Conservation (phyloP, 2,329 filamentous ascomycete genomes). For the Clonostachys solani region DNA sequence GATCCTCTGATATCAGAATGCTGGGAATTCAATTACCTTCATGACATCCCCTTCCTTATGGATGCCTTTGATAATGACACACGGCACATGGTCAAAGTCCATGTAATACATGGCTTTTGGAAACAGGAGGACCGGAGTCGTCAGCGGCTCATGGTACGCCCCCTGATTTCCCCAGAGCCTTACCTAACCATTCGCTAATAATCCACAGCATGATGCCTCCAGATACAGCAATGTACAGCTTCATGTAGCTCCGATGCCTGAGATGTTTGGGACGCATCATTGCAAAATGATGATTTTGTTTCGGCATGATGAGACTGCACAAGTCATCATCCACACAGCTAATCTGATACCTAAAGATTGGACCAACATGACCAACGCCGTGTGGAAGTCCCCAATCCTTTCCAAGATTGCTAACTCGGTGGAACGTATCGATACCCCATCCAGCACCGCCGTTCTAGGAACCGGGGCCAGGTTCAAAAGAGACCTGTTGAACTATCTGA, state of each 20-base stretch:
- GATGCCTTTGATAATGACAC: constrained; percentile 47
- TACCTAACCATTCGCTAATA: not conserved
- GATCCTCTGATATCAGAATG: constrained; percentile 69
- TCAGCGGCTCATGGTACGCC: constrained; percentile 47
- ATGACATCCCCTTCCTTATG: constrained; percentile 55
- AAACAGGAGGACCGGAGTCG: constrained; percentile 62
- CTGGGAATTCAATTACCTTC: constrained; percentile 68
- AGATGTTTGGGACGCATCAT: constrained; percentile 82
- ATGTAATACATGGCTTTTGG: constrained; percentile 60
- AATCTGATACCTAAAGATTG: constrained; percentile 90
- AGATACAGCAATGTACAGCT: constrained; percentile 65
- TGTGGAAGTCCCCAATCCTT: constrained; percentile 73
- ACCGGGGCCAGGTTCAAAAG: constrained; percentile 69
- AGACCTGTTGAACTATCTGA: constrained; percentile 70
- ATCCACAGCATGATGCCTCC: constrained; percentile 51
- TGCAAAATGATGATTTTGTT: constrained; percentile 85
- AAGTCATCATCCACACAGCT: constrained; percentile 82
- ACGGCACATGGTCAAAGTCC: constrained; percentile 41
- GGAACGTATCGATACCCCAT: constrained; percentile 3
- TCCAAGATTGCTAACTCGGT: constrained; percentile 28
- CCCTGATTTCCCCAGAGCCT: not conserved
- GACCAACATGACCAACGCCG: constrained; percentile 81
- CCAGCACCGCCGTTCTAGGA: constrained; percentile 31
- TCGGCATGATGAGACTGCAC: constrained; percentile 69
- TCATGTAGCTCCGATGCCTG: constrained; percentile 73